Percentiles rank a stretch among this genome's conserved stretches.
phyloP scores from a whole-genome alignment of 2,329 filamentous ascomycete species.

The Diaporthe ampelina region DNA sequence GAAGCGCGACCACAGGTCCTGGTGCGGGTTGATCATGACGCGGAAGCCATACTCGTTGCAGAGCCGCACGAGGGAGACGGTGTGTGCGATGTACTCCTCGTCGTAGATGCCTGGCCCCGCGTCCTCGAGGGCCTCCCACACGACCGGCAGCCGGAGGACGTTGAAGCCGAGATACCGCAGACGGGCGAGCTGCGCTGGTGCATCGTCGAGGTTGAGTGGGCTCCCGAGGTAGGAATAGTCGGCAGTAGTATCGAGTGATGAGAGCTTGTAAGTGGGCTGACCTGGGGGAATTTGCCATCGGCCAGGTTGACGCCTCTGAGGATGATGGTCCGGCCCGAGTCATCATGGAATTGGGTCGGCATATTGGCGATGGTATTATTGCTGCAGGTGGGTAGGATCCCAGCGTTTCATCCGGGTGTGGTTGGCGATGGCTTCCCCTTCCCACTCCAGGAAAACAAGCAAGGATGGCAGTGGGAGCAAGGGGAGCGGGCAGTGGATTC shows the following conservation, averaged over 20 bases:
- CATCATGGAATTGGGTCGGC: slow-evolving; percentile 31
- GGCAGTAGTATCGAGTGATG: slow-evolving; percentile 39
- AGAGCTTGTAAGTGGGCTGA: slow-evolving; percentile 42
- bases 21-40: slow-evolving; percentile 46
- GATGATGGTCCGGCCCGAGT: slow-evolving; percentile 42
- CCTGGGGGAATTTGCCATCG: slow-evolving; percentile 44
- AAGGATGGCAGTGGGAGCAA: not conserved
- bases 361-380: not conserved
- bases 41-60: slow-evolving; percentile 44
- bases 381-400: not conserved
- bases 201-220: slow-evolving; percentile 41
- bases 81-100: slow-evolving; percentile 45
- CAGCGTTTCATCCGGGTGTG: not conserved
- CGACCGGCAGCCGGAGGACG: slow-evolving; percentile 43
- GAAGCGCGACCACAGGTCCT: slow-evolving; percentile 47
- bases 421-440: not conserved
- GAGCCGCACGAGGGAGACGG: slow-evolving; percentile 40
- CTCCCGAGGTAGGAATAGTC: slow-evolving; percentile 19
- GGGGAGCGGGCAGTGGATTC: not conserved
- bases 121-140: slow-evolving; percentile 47
- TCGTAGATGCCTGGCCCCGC: slow-evolving; percentile 45
- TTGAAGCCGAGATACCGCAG: slow-evolving; percentile 45
- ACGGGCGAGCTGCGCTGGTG: slow-evolving; percentile 41
- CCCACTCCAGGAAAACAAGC: not conserved
- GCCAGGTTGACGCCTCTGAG: slow-evolving; percentile 46